Evolutionary conservation across 2,329 filamentous ascomycete species (phyloP).

Genomic region (Microsporum canis): DNA sequence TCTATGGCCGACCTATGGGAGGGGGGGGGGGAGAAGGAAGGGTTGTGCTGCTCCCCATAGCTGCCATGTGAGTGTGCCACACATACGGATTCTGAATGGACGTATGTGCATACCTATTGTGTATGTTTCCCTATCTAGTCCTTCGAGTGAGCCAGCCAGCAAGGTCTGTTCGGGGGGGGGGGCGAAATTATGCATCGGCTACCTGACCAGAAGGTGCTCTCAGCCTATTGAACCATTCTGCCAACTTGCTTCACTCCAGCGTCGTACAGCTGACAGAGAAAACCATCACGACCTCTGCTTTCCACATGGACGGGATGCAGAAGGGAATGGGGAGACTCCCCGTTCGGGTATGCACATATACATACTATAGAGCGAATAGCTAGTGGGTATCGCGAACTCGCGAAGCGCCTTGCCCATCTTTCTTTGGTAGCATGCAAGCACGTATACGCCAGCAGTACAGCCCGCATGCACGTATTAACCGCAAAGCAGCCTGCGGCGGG

Average conservation of each 20-base stretch:
- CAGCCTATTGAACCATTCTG: neutral
- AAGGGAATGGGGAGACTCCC: neutral
- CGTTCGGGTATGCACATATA: neutral
- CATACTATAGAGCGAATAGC: neutral
- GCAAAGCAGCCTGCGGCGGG: neutral
- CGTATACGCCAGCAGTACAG: neutral
- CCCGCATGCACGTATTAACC: neutral
- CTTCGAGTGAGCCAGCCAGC: neutral
- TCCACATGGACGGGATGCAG: neutral
- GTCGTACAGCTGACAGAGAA: neutral
- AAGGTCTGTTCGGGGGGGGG: neutral
- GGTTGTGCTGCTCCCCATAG: neutral
- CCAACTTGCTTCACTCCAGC: slow-evolving; percentile 1
- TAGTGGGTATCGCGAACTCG: slow-evolving; percentile 2
- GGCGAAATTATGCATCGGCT: neutral
- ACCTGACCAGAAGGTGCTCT: neutral
- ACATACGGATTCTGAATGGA: neutral
- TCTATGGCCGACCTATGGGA: neutral
- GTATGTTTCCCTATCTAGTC: neutral
- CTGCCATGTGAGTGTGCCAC: slow-evolving; percentile 2
- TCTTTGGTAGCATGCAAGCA: neutral
- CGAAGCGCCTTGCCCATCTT: neutral
- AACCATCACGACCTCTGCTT: neutral
- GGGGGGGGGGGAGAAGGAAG: neutral
- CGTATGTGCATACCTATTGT: neutral